Conservation (phyloP, 2,329 filamentous ascomycete species). For the Magnaporthiopsis incrustans region DNA sequence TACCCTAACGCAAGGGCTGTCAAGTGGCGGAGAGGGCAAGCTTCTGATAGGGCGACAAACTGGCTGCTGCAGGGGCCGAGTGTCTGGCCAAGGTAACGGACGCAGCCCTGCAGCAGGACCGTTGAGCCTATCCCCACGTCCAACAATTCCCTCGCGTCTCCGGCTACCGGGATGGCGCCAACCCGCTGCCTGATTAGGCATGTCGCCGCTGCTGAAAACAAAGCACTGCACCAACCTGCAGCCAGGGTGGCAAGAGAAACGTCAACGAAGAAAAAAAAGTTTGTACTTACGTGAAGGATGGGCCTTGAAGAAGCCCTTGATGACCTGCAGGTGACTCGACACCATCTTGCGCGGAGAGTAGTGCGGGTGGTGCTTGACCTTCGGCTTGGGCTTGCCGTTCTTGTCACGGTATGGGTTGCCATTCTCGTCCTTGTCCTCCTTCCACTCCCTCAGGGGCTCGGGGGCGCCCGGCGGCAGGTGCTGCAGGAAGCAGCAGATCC, state of each 20-base stretch:
- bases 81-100: not conserved
- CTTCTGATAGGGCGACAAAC: not conserved
- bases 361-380: not conserved
- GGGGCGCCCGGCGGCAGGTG: constrained; percentile 36
- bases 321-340: constrained; percentile 61
- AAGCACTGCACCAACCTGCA: not conserved
- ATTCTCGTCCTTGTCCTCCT: constrained; percentile 29
- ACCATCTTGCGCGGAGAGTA: constrained; percentile 46
- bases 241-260: not conserved
- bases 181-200: not conserved
- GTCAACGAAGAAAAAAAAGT: constrained; percentile 11
- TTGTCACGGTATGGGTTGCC: not conserved
- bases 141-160: not conserved
- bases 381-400: not conserved
- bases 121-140: not conserved
- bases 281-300: constrained; percentile 52
- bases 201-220: not conserved
- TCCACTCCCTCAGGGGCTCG: constrained; percentile 2
- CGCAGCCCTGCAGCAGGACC: too few relatives aligned
- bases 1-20: not conserved
- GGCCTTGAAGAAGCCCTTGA: constrained; percentile 57
- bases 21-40: not conserved
- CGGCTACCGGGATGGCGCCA: not conserved
- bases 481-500: constrained; percentile 36
- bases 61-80: not conserved